Conservation (phyloP, 352 stramenopile genomes). For the Peronosclerospora sorghi region DNA sequence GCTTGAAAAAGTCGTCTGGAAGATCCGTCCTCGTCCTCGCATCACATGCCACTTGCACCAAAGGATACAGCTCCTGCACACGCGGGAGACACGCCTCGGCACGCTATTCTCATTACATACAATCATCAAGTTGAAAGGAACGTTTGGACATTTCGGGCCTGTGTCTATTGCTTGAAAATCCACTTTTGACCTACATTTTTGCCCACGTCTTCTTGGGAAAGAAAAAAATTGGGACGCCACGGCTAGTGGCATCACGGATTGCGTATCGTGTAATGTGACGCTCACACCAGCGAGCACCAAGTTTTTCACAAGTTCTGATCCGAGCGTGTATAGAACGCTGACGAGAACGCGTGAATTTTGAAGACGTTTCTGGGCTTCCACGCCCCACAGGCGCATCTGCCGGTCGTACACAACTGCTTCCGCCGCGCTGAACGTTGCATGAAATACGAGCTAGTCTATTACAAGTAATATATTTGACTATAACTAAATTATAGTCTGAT, state of each 20-base stretch:
- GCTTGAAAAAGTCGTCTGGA: constrained; percentile 65
- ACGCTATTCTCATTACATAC: constrained; percentile 22
- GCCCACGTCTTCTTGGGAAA: constrained; percentile 51
- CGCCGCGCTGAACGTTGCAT: constrained; percentile 49
- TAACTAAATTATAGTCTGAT: no score
- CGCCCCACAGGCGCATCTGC: constrained; percentile 98
- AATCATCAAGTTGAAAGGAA: background rate
- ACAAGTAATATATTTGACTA: no score
- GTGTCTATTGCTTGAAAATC: no score
- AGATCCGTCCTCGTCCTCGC: constrained; percentile 42
- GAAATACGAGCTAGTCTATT: no score
- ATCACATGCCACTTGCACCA: constrained; percentile 81
- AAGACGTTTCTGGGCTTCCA: constrained; percentile 91
- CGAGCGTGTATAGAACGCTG: constrained; percentile 70
- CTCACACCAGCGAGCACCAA: constrained; percentile 92
- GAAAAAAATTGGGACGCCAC: constrained; percentile 82
- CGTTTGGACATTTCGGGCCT: constrained; percentile 8
- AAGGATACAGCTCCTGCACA: constrained; percentile 91
- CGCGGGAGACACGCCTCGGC: constrained; percentile 65
- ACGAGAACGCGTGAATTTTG: constrained; percentile 85
- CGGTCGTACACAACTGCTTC: constrained; percentile 96
- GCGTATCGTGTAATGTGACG: constrained; percentile 87
- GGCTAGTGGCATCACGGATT: constrained; percentile 27
- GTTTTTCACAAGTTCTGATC: constrained; percentile 95
- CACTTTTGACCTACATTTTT: constrained; percentile 41